Conservation (phyloP, 2,329 filamentous ascomycete genomes). For the Ophiostoma sp. region DNA sequence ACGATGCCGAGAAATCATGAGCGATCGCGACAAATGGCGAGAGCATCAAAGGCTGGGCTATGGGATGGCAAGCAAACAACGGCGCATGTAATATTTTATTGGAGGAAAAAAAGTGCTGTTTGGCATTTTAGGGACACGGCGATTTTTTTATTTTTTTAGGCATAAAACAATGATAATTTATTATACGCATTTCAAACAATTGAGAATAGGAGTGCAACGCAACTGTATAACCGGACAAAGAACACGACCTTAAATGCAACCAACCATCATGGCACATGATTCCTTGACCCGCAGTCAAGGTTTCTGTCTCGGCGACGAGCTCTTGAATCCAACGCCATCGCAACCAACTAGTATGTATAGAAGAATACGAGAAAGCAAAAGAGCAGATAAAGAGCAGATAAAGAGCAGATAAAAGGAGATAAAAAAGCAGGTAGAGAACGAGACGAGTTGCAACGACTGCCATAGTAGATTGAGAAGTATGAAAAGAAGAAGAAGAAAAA, state of each 20-base stretch:
- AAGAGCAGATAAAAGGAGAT: no score
- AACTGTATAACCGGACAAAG: neutral
- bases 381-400: neutral
- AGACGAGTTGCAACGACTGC: no score
- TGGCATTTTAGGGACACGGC: constrained; percentile 7
- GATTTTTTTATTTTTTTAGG: neutral
- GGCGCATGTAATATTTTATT: constrained; percentile 1
- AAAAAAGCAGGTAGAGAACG: no score
- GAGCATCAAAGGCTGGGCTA: neutral
- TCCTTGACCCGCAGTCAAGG: constrained; percentile 4
- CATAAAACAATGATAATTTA: no score
- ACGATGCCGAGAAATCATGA: neutral
- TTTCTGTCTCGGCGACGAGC: constrained; percentile 20
- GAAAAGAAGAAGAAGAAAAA: no score
- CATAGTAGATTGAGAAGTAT: no score
- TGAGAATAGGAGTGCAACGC: neutral
- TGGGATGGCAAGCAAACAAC: neutral
- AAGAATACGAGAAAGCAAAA: neutral
- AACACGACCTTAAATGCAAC: neutral
- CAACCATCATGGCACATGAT: neutral
- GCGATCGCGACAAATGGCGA: neutral
- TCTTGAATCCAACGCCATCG: constrained; percentile 14
- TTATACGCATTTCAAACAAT: neutral
- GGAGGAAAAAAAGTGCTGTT: neutral
- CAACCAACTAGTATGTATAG: neutral